phyloP scores from a whole-genome alignment of 495 filamentous ascomycete species.

The Aspergillus leporis region DNA sequence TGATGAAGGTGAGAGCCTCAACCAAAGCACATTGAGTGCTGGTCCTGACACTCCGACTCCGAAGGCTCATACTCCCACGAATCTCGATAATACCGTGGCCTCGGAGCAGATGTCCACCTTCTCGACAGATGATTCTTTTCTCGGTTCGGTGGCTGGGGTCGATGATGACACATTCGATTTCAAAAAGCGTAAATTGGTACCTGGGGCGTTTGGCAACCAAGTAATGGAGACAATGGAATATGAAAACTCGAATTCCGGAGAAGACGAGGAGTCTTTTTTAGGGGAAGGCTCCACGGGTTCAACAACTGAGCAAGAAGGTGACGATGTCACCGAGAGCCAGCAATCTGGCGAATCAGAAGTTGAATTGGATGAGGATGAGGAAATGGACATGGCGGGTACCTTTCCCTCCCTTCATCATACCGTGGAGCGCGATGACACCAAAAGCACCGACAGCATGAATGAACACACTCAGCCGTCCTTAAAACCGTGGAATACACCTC shows the following conservation, averaged over 20 bases:
- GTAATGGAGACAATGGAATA: constrained; percentile 56
- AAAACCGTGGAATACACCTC: constrained; percentile 55
- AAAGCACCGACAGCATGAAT: constrained; percentile 45
- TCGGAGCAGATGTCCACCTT: constrained; percentile 48
- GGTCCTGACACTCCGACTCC: constrained; percentile 62
- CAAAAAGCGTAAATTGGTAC: constrained; percentile 67
- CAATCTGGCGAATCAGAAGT: constrained; percentile 64
- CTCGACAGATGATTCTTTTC: constrained; percentile 51
- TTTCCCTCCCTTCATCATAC: constrained; percentile 65
- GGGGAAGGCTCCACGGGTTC: constrained; percentile 84
- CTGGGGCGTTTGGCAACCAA: constrained; percentile 73
- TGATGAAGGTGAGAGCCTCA: constrained; percentile 52
- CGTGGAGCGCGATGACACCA: constrained; percentile 59
- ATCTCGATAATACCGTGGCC: constrained; percentile 36
- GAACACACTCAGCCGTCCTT: constrained; percentile 42
- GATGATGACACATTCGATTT: constrained; percentile 83
- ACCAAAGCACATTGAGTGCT: constrained; percentile 58
- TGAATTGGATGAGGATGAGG: constrained; percentile 69
- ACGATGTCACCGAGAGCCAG: constrained; percentile 58
- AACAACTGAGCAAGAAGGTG: constrained; percentile 62
- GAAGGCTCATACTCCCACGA: constrained; percentile 38
- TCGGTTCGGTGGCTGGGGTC: constrained; percentile 50
- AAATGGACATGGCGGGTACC: constrained; percentile 76
- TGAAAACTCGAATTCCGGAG: constrained; percentile 35
- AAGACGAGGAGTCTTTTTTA: constrained; percentile 77